A percentile compares a stretch with the other conserved stretches of the same genome.
Conservation (phyloP, 2,329 filamentous ascomycete genomes). For the Ascochyta pisi region DNA sequence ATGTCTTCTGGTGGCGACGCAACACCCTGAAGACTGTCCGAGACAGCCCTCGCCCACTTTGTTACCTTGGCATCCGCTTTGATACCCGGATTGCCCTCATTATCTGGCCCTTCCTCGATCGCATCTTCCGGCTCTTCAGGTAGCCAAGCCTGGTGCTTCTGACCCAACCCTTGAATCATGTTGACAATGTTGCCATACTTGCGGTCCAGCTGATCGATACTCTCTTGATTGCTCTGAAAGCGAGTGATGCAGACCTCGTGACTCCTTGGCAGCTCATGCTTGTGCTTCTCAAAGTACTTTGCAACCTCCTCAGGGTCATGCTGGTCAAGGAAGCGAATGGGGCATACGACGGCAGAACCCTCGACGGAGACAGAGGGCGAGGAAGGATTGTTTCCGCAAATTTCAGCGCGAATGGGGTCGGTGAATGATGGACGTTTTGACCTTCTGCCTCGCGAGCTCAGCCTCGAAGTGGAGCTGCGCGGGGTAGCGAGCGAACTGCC, state of each 20-base stretch:
- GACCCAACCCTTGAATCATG: constrained; percentile 91
- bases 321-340: constrained; percentile 90
- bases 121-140: constrained; percentile 62
- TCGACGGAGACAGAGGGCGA: constrained; percentile 56
- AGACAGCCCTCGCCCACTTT: constrained; percentile 83
- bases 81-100: constrained; percentile 52
- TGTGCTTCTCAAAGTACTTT: constrained; percentile 91
- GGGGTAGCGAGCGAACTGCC: constrained; percentile 53
- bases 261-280: constrained; percentile 91
- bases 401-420: constrained; percentile 52
- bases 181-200: constrained; percentile 92
- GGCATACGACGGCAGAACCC: constrained; percentile 71
- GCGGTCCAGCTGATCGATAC: constrained; percentile 86
- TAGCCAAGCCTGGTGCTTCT: constrained; percentile 87
- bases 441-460: constrained; percentile 44
- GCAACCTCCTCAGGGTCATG: constrained; percentile 94
- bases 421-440: constrained; percentile 52
- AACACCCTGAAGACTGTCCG: constrained; percentile 58
- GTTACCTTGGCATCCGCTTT: constrained; percentile 75
- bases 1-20: constrained; percentile 48
- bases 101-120: constrained; percentile 56
- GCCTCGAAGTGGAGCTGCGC: constrained; percentile 49
- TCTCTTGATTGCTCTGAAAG: constrained; percentile 85
- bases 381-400: constrained; percentile 52
- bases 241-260: constrained; percentile 91